Evolutionary conservation across 2,329 filamentous ascomycete genomes (phyloP).

Genomic region (Venturia nashicola): DNA sequence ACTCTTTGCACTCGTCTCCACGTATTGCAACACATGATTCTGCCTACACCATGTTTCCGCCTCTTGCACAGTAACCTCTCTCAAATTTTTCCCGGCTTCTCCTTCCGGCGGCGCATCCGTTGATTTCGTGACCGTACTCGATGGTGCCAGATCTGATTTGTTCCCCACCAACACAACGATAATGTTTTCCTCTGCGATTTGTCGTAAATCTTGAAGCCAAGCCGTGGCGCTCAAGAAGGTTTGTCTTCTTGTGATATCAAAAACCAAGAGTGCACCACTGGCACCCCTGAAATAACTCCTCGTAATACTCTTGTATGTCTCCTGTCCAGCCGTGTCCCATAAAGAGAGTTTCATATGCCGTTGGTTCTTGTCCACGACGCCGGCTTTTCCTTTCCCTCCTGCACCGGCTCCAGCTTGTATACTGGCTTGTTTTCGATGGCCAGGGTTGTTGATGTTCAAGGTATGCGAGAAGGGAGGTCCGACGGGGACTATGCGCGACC

Average conservation of each 20-base stretch:
- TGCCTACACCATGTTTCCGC: constrained; percentile 78
- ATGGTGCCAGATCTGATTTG: constrained; percentile 67
- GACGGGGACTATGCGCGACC: constrained; percentile 82
- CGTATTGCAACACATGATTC: constrained; percentile 84
- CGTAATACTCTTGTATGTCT: constrained; percentile 95
- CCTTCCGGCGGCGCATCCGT: constrained; percentile 11
- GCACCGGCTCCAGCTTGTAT: constrained; percentile 8
- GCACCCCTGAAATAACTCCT: constrained; percentile 85
- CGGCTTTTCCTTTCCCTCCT: constrained; percentile 12
- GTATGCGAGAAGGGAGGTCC: constrained; percentile 62
- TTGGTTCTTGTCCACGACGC: constrained; percentile 27
- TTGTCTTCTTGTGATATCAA: constrained; percentile 75
- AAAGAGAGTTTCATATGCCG: constrained; percentile 88
- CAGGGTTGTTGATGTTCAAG: constrained; percentile 41
- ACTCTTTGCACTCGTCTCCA: constrained; percentile 92
- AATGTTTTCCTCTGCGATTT: constrained; percentile 92
- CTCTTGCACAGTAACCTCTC: constrained; percentile 71
- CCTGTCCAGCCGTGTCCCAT: constrained; percentile 94
- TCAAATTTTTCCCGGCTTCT: constrained; percentile 39
- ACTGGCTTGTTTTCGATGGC: constrained; percentile 11
- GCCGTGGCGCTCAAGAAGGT: constrained; percentile 83
- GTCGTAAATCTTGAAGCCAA: constrained; percentile 87
- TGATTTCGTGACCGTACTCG: constrained; percentile 22
- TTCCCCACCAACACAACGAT: constrained; percentile 93
- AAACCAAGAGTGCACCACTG: constrained; percentile 71